phyloP scores from a whole-genome alignment of 2,329 filamentous ascomycete genomes.

The Laburnicola sp. region DNA sequence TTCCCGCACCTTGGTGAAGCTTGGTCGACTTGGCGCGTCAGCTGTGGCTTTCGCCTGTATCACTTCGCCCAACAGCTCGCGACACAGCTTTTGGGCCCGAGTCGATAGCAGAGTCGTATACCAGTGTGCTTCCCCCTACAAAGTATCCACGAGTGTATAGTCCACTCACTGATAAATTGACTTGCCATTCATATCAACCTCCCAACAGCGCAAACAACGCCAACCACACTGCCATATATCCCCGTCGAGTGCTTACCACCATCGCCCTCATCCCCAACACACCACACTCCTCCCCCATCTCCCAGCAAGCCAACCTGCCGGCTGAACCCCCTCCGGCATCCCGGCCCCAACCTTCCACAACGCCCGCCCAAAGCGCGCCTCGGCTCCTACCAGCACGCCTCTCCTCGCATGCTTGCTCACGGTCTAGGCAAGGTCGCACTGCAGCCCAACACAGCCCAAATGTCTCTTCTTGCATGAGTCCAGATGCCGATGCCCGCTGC shows the following conservation, averaged over 20 bases:
- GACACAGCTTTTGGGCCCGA: not conserved
- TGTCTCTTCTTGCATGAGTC: not conserved
- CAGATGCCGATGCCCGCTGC: not conserved
- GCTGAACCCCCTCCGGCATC: not conserved
- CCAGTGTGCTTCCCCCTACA: too few species aligned
- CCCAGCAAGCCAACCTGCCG: not conserved
- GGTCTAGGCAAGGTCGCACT: not conserved
- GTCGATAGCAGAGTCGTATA: too few species aligned
- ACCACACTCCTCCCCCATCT: not conserved
- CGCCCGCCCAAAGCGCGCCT: not conserved
- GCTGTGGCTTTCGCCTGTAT: too few species aligned
- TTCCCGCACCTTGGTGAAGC: constrained; percentile 5
- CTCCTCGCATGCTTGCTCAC: not conserved
- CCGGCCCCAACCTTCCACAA: not conserved
- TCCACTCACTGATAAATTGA: too few species aligned
- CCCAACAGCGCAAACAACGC: too few species aligned
- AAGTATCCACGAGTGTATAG: too few species aligned
- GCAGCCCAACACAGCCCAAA: not conserved
- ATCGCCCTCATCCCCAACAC: not conserved
- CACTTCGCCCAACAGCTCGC: not conserved
- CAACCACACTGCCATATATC: too few species aligned
- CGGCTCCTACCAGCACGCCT: not conserved
- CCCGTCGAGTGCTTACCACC: not conserved
- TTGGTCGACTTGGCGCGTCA: constrained; percentile 4
- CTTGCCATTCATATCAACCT: too few species aligned